Evolutionary conservation across 495 filamentous ascomycete genomes (phyloP).

Genomic region (Trichoderma reesei): DNA sequence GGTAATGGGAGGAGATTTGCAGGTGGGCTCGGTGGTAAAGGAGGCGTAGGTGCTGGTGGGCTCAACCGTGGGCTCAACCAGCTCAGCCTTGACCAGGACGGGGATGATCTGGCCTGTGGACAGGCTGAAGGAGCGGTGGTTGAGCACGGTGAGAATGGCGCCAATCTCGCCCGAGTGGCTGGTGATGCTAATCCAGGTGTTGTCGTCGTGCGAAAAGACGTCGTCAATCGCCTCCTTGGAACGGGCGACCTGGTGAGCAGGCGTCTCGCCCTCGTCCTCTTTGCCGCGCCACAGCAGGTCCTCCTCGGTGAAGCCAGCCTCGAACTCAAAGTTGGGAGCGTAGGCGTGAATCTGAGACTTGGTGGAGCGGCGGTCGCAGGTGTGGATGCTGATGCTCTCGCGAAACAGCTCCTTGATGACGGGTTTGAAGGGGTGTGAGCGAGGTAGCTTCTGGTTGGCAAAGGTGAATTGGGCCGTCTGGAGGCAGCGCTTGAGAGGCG

Average conservation of each 20-base stretch:
- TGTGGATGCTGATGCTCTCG: conserved; percentile 65
- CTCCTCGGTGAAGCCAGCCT: conserved; percentile 49
- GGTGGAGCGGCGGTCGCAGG: conserved; percentile 61
- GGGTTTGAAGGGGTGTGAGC: conserved; percentile 43
- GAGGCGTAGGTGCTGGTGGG: not conserved
- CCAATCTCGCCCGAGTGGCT: conserved; percentile 24
- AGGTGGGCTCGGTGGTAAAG: not conserved
- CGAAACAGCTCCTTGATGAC: conserved; percentile 62
- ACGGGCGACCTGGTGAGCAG: conserved; percentile 19
- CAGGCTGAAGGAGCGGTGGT: conserved; percentile 1
- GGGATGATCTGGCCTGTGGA: conserved; percentile 1
- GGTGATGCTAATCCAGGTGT: conserved; percentile 22
- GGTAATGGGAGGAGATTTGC: not conserved
- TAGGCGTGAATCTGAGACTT: conserved; percentile 44
- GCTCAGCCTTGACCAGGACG: conserved; percentile 5
- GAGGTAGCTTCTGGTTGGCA: conserved; percentile 25
- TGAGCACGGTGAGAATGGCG: conserved; percentile 15
- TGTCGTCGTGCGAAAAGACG: conserved; percentile 20
- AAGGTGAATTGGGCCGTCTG: conserved; percentile 57
- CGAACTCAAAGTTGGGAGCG: conserved; percentile 54
- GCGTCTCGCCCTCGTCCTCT: conserved; percentile 19
- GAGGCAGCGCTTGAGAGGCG: conserved; percentile 58
- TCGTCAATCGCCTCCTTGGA: conserved; percentile 20
- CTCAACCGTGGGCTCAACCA: not conserved
- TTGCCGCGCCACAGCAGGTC: conserved; percentile 49